Evolutionary conservation across 305 asterid genomes (phyloP).

Genomic region (Withania somnifera): DNA sequence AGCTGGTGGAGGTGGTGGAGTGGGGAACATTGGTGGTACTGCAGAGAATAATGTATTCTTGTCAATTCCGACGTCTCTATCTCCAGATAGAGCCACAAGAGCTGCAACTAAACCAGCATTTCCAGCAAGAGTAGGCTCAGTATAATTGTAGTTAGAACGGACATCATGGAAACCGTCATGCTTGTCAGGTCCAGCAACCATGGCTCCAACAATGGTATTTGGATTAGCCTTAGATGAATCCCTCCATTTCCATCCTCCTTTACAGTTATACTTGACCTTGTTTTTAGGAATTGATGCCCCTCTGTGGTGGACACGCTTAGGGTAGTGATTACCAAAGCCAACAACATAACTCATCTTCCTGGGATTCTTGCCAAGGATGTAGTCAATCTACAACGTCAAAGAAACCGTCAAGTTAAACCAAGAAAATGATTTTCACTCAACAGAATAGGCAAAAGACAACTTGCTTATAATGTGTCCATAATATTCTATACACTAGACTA

Average conservation of each 20-base stretch:
- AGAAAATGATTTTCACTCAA: background rate
- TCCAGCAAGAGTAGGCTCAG: conserved; percentile 93
- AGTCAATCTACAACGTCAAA: conserved; percentile 43
- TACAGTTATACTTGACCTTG: conserved; percentile 64
- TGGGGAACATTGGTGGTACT: conserved; percentile 93
- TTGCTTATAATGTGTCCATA: background rate
- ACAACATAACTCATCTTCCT: conserved; percentile 92
- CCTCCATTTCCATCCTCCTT: conserved; percentile 94
- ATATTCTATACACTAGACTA: background rate
- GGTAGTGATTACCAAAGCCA: conserved; percentile 74
- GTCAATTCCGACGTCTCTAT: conserved; percentile 33
- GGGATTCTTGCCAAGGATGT: conserved; percentile 89
- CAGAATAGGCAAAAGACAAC: background rate
- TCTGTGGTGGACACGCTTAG: conserved; percentile 89
- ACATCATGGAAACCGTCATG: conserved; percentile 76
- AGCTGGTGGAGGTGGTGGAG: conserved; percentile 97
- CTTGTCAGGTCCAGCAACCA: conserved; percentile 99
- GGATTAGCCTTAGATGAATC: conserved; percentile 75
- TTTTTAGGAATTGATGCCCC: conserved; percentile 92
- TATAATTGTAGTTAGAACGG: conserved; percentile 73
- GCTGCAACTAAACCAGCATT: conserved; percentile 97
- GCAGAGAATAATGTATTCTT: conserved; percentile 92
- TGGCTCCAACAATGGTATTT: conserved; percentile 63
- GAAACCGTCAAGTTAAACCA: background rate
- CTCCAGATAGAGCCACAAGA: conserved; percentile 91